Evolutionary conservation across 2,329 filamentous ascomycete genomes (phyloP).

Genomic region (Diaporthe helianthi): DNA sequence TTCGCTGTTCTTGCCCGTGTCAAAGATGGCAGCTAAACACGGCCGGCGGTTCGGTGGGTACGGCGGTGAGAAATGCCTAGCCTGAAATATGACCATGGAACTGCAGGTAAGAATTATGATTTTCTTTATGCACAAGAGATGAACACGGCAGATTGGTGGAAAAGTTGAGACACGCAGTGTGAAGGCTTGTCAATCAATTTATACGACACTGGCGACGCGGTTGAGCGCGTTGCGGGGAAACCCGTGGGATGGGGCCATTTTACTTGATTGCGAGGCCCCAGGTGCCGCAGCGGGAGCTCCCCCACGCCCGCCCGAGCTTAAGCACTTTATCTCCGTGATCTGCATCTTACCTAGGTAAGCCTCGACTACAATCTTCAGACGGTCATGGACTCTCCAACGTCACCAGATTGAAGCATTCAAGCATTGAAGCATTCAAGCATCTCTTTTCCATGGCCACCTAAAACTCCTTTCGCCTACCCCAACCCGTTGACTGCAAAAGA

Average conservation of each 20-base stretch:
- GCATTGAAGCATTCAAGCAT: no score
- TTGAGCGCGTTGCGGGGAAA: conserved; percentile 10
- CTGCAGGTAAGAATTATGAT: neutral
- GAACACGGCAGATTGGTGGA: no score
- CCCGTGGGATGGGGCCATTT: no score
- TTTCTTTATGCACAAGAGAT: neutral
- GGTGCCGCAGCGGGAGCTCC: no score
- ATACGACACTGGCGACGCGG: neutral
- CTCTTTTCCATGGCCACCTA: conserved; percentile 2
- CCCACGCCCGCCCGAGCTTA: conserved; percentile 9
- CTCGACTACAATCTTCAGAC: neutral
- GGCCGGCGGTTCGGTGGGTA: no score
- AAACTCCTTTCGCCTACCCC: neutral
- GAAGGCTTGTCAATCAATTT: neutral
- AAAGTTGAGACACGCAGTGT: neutral
- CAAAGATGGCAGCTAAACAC: no score
- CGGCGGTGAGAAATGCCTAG: neutral
- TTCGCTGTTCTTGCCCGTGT: neutral
- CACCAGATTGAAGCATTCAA: neutral
- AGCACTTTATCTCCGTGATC: conserved; percentile 27
- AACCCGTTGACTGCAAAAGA: neutral
- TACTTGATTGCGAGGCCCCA: no score
- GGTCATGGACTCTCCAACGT: conserved; percentile 27
- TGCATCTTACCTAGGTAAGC: conserved; percentile 25
- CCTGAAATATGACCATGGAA: neutral